Conservation (phyloP, 352 stramenopile genomes). For the Pythium coloratum region DNA sequence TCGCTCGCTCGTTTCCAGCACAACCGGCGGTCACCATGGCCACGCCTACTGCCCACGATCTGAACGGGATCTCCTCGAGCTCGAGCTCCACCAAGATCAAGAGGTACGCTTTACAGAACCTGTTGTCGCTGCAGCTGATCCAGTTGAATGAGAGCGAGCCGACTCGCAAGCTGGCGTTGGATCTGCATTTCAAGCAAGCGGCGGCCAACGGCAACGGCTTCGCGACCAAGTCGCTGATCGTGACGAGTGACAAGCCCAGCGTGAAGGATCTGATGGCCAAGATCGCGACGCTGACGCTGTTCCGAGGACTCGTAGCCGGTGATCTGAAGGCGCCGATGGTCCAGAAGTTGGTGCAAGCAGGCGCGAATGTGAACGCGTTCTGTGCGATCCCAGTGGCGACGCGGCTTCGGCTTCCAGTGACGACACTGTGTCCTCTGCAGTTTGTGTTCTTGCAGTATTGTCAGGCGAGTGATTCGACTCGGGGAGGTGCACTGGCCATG, state of each 20-base stretch:
- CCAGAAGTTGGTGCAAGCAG: conserved; percentile 44
- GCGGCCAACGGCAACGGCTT: conserved; percentile 30
- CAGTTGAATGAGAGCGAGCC: conserved; percentile 51
- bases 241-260: conserved; percentile 37
- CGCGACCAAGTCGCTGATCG: conserved; percentile 51
- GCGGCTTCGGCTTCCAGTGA: conserved; percentile 9
- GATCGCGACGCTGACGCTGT: conserved; percentile 58
- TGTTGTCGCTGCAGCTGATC: conserved; percentile 54
- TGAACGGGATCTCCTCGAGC: background rate
- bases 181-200: conserved; percentile 54
- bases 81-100: conserved; percentile 24
- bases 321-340: conserved; percentile 36
- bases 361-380: conserved; percentile 54
- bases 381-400: conserved; percentile 33
- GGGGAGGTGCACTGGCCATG: conserved; percentile 15
- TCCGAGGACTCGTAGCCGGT: conserved; percentile 43
- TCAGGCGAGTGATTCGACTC: conserved; percentile 21
- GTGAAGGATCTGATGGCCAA: conserved; percentile 43
- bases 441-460: conserved; percentile 39
- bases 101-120: conserved; percentile 42
- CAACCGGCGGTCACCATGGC: background rate
- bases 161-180: conserved; percentile 44
- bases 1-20: conserved; percentile 16
- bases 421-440: conserved; percentile 46
- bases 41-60: background rate